Evolutionary conservation across 768 basidiomycete species (phyloP), one percentile per base, ranked within the genome.

Genomic region (Symmetrospora coprosmae): DNA sequence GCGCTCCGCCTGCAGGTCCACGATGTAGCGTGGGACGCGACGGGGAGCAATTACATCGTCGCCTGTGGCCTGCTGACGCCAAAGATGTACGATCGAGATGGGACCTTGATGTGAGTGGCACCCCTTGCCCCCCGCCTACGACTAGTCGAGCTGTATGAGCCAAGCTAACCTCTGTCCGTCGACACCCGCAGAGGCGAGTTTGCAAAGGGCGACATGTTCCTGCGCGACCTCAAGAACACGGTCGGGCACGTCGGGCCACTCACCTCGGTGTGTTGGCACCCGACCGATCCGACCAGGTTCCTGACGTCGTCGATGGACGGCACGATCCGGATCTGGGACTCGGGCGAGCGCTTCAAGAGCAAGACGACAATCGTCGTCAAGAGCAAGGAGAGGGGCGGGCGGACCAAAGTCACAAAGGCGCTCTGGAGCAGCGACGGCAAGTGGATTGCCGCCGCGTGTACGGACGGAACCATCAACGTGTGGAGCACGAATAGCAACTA

Each of bases 151-250:
- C 7, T 21, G 5, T 14, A n/a, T 34, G 34, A 1, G 72, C 77
- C 72, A 75, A 5, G 23, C 45, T 33, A 2, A 39, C 3, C 19
- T 41, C 27, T 33, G 5, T 11, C 31, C 16, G 3, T 40, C 60
- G 33, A 2, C 61, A n/a, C n/a, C n/a, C n/a, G 84, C 79, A 72
- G 75, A 27, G 71, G 72, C 1, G 74, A 73, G 58, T 77, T 69
- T 72, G 77, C 88, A 70, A 97, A 97, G 75, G 94, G 94, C 33
- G 94, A 99, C 74, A 87, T 86, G 62, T 99, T 97, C 72, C 86
- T 99, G 66, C 84, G 94, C 58, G 94, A 99, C 74, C 91, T 99
- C 87, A 88, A 88, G 73, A 84, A 97, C 70, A 99, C 94, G n/a
- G 79, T 84, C 28, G 94, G 94, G 1, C 94, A 99, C 74, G 91